These are phyloP conservation scores for Multifurca ochricompacta DNA, from an alignment of 768 basidiomycete genomes.

Conservation along the genomic window DNA sequence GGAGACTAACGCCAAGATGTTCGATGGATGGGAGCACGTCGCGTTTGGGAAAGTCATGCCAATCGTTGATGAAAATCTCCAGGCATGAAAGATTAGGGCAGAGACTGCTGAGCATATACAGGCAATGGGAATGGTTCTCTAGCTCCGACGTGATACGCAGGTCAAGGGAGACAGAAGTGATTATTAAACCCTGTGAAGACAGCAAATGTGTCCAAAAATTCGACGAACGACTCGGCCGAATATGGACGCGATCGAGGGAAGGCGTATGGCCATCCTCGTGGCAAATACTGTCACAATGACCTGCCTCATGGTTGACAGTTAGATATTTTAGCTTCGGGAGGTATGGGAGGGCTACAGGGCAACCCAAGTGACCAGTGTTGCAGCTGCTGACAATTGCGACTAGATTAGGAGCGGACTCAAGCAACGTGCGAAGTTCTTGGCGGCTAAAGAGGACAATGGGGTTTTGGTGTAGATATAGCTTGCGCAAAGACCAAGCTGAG, in stretches of 20 bases:
- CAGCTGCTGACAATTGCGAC: neutral
- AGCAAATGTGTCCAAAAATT: slow-evolving; percentile 7
- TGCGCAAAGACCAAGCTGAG: slow-evolving; percentile 5
- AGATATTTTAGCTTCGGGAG: slow-evolving; percentile 15
- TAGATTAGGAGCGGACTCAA: slow-evolving; percentile 9
- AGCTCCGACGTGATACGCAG: neutral
- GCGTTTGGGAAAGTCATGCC: neutral
- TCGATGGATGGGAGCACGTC: neutral
- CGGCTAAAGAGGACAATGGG: slow-evolving; percentile 8
- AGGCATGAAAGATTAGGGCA: slow-evolving; percentile 10
- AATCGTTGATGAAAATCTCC: slow-evolving; percentile 4
- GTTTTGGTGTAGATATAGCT: neutral
- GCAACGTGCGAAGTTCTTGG: slow-evolving; percentile 2
- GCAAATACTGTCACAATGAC: neutral
- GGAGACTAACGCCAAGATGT: neutral
- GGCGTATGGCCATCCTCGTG: neutral
- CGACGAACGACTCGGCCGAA: slow-evolving; percentile 1
- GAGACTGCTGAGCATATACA: neutral
- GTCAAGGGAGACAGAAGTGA: slow-evolving; percentile 13
- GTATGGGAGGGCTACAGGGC: slow-evolving; percentile 10
- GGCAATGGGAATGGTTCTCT: neutral
- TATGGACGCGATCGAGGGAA: slow-evolving; percentile 7
- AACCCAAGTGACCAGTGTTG: neutral
- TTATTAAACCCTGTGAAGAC: neutral
- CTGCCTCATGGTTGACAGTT: neutral